phyloP scores from a whole-genome alignment of 805 yeast species.

The Candida vartiovaarae region DNA sequence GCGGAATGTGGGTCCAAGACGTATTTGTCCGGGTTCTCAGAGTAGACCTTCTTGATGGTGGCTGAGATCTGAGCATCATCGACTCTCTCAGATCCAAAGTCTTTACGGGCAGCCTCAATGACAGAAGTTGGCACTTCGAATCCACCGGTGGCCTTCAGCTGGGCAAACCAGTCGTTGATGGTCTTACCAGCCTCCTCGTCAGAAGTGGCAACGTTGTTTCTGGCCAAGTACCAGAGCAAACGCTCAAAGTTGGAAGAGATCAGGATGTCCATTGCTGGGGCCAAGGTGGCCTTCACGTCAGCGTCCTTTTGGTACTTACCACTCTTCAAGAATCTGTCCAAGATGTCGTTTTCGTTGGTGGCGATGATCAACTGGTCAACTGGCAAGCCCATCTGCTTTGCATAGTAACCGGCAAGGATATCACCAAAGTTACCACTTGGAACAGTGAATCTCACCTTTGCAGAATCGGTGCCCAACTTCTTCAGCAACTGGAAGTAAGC shows the following conservation, averaged over 20 bases:
- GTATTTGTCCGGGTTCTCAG: constrained; percentile 52
- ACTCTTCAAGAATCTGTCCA: constrained; percentile 83
- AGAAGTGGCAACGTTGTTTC: constrained; percentile 49
- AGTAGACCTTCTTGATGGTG: constrained; percentile 68
- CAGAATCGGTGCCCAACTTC: constrained; percentile 26
- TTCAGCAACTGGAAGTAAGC: constrained; percentile 72
- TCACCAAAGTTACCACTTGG: constrained; percentile 99
- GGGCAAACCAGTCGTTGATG: constrained; percentile 68
- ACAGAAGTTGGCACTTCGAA: constrained; percentile 64
- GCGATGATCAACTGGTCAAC: constrained; percentile 83
- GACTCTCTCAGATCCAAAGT: constrained; percentile 76
- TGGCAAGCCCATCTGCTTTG: constrained; percentile 93
- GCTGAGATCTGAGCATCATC: constrained; percentile 69
- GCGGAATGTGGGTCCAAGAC: constrained; percentile 96
- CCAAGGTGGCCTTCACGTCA: constrained; percentile 78
- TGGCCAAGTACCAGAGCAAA: constrained; percentile 87
- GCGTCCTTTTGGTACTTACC: constrained; percentile 76
- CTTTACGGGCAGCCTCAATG: constrained; percentile 55
- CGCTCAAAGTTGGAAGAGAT: constrained; percentile 96
- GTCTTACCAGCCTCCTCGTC: constrained; percentile 66
- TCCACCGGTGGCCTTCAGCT: constrained; percentile 69
- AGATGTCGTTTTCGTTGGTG: constrained; percentile 91
- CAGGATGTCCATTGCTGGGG: constrained; percentile 98
- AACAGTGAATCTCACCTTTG: constrained; percentile 75
- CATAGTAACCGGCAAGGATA: constrained; percentile 93